phyloP scores from a whole-genome alignment of 768 basidiomycete genomes.

The Glaciozyma antarctica region DNA sequence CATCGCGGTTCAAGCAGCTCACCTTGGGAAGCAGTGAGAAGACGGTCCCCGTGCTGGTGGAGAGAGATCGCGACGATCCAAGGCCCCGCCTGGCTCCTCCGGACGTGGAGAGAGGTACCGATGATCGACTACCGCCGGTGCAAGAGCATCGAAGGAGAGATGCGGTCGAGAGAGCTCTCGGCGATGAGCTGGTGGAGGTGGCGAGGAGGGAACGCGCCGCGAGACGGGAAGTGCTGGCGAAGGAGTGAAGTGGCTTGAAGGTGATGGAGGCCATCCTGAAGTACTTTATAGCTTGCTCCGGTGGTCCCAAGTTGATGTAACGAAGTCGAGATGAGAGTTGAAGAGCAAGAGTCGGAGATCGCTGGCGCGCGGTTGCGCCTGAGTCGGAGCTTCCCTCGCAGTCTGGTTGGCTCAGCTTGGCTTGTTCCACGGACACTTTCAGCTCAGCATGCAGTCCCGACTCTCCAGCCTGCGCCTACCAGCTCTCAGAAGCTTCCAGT shows the following conservation, averaged over 20 bases:
- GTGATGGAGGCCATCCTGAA: too few species aligned
- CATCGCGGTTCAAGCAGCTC: not conserved
- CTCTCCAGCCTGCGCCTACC: not conserved
- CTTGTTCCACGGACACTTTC: not conserved
- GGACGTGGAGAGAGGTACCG: not conserved
- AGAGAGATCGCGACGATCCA: not conserved
- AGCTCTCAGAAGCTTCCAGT: not conserved
- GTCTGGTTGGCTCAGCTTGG: not conserved
- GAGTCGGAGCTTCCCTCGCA: not conserved
- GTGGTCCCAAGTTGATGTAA: not conserved
- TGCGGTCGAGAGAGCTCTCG: not conserved
- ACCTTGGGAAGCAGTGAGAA: constrained; percentile 2
- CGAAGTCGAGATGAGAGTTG: not conserved
- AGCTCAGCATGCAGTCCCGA: not conserved
- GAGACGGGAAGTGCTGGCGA: not conserved
- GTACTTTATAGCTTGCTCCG: too few species aligned
- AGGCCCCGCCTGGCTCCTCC: not conserved
- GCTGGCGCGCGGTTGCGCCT: too few species aligned
- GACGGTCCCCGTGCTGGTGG: not conserved
- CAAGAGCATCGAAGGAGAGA: not conserved
- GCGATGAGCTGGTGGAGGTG: not conserved
- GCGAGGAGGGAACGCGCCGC: not conserved
- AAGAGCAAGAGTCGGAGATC: not conserved
- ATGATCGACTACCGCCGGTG: not conserved
- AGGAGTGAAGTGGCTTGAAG: too few species aligned